phyloP scores from a whole-genome alignment of 306 rosid genomes.

The Erythrophleum fordii region DNA sequence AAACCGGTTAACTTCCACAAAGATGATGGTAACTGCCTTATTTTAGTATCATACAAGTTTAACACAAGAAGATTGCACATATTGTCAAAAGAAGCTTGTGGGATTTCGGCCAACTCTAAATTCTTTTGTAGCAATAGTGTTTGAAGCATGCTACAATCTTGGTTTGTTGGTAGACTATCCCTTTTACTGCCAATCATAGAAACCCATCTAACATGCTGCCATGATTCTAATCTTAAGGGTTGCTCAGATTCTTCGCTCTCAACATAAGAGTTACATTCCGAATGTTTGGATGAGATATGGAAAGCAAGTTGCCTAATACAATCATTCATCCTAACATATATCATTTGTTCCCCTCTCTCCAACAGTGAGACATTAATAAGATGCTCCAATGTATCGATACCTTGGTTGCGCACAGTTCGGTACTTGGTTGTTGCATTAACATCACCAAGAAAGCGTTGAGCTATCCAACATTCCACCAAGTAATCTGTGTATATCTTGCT shows the following conservation, averaged over 20 bases:
- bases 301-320: background rate
- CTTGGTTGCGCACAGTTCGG: slow-evolving; percentile 12
- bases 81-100: background rate
- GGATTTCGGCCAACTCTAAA: background rate
- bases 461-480: slow-evolving; percentile 46
- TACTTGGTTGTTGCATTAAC: slow-evolving; percentile 21
- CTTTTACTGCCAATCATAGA: slow-evolving; percentile 5
- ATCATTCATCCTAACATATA: slow-evolving; percentile 15
- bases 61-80: slow-evolving; percentile 4
- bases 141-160: background rate
- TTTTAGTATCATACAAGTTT: slow-evolving; percentile 4
- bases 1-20: background rate
- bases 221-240: background rate
- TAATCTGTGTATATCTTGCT: slow-evolving; percentile 31
- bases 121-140: slow-evolving; percentile 5
- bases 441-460: slow-evolving; percentile 37
- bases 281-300: background rate
- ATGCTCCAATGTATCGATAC: slow-evolving; percentile 18
- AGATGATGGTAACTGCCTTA: background rate
- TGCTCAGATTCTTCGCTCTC: background rate
- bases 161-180: background rate
- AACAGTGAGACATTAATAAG: slow-evolving; percentile 29
- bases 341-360: slow-evolving; percentile 2
- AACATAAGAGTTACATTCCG: background rate
- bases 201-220: background rate